Percentiles rank a stretch among this genome's conserved stretches.
These are phyloP conservation scores for Exobasidium rhododendri DNA, from an alignment of 1,284 basidiomycete genomes.

Conservation along the genomic window DNA sequence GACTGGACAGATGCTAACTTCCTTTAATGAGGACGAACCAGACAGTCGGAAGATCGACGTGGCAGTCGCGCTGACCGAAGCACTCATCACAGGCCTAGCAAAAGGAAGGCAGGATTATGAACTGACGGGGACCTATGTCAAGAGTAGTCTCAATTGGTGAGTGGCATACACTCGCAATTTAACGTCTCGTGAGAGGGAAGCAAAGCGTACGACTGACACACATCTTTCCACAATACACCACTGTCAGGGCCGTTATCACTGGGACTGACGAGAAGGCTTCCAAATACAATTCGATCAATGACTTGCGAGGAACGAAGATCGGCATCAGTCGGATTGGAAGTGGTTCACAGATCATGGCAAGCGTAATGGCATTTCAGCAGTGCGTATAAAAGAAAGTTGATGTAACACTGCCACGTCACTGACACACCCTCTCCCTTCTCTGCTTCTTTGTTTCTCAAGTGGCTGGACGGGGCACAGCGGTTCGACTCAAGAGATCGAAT, in stretches of 20 bases:
- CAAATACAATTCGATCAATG: constrained; percentile 68
- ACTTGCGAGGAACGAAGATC: constrained; percentile 75
- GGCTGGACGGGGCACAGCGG: constrained; percentile 28
- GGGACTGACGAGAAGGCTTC: constrained; percentile 62
- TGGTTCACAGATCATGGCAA: constrained; percentile 71
- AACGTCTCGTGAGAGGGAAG: neutral
- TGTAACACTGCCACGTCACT: neutral
- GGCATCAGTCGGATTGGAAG: constrained; percentile 81
- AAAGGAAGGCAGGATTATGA: constrained; percentile 76
- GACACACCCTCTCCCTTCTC: too few species aligned
- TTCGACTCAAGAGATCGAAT: constrained; percentile 24
- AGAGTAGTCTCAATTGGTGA: constrained; percentile 47
- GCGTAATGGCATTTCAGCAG: constrained; percentile 79
- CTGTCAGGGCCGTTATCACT: constrained; percentile 76
- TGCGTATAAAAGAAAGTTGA: constrained; percentile 7
- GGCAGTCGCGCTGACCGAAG: constrained; percentile 82
- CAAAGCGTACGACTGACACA: too few species aligned
- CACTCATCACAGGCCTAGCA: constrained; percentile 86
- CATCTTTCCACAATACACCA: too few species aligned
- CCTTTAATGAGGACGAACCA: constrained; percentile 22
- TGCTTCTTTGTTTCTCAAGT: constrained; percentile 6
- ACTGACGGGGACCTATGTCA: constrained; percentile 88
- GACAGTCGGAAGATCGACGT: constrained; percentile 47
- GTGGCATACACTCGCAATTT: neutral
- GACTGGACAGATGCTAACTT: constrained; percentile 51